Percentiles rank a stretch among this genome's conserved stretches.
Conservation (phyloP, 495 filamentous ascomycete species). For the Trichoderma gamsii region DNA sequence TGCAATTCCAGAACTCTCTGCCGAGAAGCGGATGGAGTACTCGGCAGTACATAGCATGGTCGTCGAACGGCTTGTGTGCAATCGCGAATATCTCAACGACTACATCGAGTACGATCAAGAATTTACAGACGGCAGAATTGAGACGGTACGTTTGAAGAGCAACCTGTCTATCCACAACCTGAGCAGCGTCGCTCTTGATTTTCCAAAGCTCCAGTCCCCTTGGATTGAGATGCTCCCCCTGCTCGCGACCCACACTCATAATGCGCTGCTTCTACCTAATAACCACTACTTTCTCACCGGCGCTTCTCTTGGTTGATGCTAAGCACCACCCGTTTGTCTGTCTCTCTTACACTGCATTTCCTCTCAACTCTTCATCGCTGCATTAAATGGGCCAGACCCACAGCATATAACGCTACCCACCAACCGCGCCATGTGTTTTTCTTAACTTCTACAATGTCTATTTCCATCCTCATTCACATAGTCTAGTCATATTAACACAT, state of each 20-base stretch:
- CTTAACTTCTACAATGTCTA: neutral
- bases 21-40: conserved; percentile 11
- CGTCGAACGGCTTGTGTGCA: neutral
- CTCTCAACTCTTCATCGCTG: no score
- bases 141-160: conserved; percentile 13
- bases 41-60: conserved; percentile 18
- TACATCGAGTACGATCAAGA: neutral
- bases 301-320: no score
- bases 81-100: neutral
- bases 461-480: neutral
- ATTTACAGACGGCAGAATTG: conserved; percentile 20
- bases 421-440: neutral
- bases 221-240: neutral
- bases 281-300: no score
- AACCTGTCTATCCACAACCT: neutral
- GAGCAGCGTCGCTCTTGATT: neutral
- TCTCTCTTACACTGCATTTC: no score
- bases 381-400: no score
- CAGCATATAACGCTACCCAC: no score
- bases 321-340: no score
- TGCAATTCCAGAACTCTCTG: conserved; percentile 17
- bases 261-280: no score
- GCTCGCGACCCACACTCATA: no score
- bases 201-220: neutral
- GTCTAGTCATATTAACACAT: neutral